These are phyloP conservation scores for Shiraia sp. DNA, from an alignment of 2,329 filamentous ascomycete species.

Conservation along the genomic window DNA sequence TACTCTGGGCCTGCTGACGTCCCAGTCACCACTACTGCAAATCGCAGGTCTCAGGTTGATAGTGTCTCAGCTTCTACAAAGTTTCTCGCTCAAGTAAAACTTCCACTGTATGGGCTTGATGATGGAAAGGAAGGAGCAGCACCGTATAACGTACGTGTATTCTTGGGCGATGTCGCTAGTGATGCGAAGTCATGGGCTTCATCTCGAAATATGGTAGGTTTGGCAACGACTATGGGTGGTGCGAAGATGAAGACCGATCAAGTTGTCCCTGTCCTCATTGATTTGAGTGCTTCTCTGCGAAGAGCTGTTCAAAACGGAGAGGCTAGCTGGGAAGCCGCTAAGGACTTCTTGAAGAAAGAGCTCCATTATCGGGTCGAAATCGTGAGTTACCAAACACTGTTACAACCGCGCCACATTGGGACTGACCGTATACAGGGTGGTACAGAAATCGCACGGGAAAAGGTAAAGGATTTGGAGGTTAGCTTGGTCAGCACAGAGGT, in stretches of 20 bases:
- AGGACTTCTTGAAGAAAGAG: constrained; percentile 17
- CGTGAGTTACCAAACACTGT: constrained; percentile 9
- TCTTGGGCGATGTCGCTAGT: constrained; percentile 11
- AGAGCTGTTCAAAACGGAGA: constrained; percentile 7
- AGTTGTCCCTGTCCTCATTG: constrained; percentile 5
- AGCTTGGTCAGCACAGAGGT: constrained; percentile 15
- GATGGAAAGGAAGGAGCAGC: constrained; percentile 9
- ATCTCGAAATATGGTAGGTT: constrained; percentile 9
- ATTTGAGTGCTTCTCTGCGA: constrained; percentile 9
- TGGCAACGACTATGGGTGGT: constrained; percentile 11
- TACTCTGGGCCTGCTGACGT: constrained; percentile 15
- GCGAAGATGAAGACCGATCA: constrained; percentile 7
- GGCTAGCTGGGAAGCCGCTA: constrained; percentile 6
- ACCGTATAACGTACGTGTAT: constrained; percentile 18
- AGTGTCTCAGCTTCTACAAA: constrained; percentile 1
- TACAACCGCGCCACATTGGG: not conserved
- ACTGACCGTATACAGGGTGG: constrained; percentile 9
- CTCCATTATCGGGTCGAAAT: constrained; percentile 13
- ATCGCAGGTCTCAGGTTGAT: constrained; percentile 1
- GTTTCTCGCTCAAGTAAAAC: constrained; percentile 12
- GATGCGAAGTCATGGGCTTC: constrained; percentile 10
- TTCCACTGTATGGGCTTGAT: constrained; percentile 13
- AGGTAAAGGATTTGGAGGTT: constrained; percentile 14
- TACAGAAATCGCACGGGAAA: constrained; percentile 11
- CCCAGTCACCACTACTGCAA: constrained; percentile 1